Base-by-base conservation (phyloP, 495 filamentous ascomycete species). In the Talaromyces wortmannii region DNA sequence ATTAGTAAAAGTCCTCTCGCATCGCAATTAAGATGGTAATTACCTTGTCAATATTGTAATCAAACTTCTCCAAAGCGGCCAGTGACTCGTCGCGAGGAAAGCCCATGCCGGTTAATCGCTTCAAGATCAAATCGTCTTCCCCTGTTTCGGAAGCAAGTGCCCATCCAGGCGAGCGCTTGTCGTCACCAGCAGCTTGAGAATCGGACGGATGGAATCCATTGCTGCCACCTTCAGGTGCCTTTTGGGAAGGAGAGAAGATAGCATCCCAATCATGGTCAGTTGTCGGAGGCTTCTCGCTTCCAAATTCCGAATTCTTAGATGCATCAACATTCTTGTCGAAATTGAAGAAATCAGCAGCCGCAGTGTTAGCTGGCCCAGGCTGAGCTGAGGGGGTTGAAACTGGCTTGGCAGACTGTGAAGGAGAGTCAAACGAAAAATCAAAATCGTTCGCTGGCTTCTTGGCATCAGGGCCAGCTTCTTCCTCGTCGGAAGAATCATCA, bases 1-100 rank as follows among this genome's bases (percentile, higher is more conserved):
- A 16, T 60, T 12, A 55, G 17, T 44, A 40, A 32, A 8, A 31
- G 6, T 29, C 4, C 13, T 43, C 29, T 56, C 7, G 55, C 55
- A 16, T 29, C 13, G n/a, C 12, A 13, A 32, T 57, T 29, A 36
- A 40, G n/a, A 33, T 23, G 23, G 17, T 64, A 71, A 84, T 75
- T 75, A 96, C 94, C 85, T 90, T 88, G 67, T 95, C 91, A 63
- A 96, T 77, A 71, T 97, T 92, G 70, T 96, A 96, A 65, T 96
- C 92, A 70, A 85, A 94, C 69, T 91, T 92, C 77, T 97, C 94
- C 65, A 98, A 71, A 33, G 94, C 94, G 53, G 74, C 77, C 31
- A 97, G 75, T n/a, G 89, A 88, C 45, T 88, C 85, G 6, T 80
- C 79, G 44, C 94, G 77, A 29, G 85, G 76, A 69, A 94, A 98